Conservation (phyloP, 2,329 filamentous ascomycete genomes). For the Zymoseptoria crescenta region DNA sequence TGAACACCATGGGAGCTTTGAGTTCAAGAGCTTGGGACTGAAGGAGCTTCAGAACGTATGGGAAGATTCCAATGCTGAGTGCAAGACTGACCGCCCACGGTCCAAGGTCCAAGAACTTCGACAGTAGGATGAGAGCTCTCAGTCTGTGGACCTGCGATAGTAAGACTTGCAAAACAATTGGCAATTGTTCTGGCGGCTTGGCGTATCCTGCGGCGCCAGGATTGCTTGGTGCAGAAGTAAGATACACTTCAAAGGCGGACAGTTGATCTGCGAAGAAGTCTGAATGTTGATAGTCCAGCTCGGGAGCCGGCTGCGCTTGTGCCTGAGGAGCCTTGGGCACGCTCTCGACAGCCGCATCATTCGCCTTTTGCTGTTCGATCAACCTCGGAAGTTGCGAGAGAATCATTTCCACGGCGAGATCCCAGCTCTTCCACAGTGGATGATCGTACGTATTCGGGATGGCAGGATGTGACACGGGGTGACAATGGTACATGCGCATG, state of each 20-base stretch:
- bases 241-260: constrained; percentile 93
- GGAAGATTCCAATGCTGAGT: constrained; percentile 95
- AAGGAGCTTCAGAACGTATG: constrained; percentile 92
- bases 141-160: constrained; percentile 92
- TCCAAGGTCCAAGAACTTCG: constrained; percentile 87
- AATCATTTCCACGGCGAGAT: constrained; percentile 92
- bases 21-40: constrained; percentile 91
- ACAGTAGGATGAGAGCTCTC: constrained; percentile 80
- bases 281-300: constrained; percentile 90
- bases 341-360: constrained; percentile 24
- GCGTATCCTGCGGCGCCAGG: constrained; percentile 67
- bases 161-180: constrained; percentile 90
- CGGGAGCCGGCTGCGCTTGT: constrained; percentile 16
- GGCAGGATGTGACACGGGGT: constrained; percentile 82
- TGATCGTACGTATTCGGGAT: constrained; percentile 95
- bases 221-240: constrained; percentile 86
- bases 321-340: constrained; percentile 7
- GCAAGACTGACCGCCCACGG: constrained; percentile 99
- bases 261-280: constrained; percentile 95
- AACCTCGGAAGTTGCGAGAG: constrained; percentile 80
- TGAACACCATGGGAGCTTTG: constrained; percentile 98
- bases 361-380: constrained; percentile 65
- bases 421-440: constrained; percentile 95
- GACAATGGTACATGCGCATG: constrained; percentile 93
- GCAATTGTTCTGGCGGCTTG: constrained; percentile 71